These are phyloP conservation scores for Metarhizium brunneum DNA, from an alignment of 2,329 filamentous ascomycete species.

Conservation along the genomic window DNA sequence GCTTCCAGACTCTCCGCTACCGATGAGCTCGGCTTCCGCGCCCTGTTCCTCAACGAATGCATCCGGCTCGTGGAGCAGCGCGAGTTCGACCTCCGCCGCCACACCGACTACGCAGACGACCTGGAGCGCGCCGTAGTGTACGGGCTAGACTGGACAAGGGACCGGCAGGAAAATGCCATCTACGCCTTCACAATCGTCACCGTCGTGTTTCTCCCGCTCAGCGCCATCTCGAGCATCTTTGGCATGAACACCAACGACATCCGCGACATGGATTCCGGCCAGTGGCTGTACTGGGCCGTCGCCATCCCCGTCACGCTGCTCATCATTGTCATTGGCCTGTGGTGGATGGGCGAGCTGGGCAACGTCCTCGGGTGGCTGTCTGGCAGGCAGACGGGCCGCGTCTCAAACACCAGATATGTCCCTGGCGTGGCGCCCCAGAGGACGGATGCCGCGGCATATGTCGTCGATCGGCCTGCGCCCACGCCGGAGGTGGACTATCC, in stretches of 20 bases:
- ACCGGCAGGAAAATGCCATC: constrained; percentile 37
- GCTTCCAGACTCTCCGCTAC: constrained; percentile 26
- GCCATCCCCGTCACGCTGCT: constrained; percentile 36
- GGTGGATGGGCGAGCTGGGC: constrained; percentile 34
- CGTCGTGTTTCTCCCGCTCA: constrained; percentile 37
- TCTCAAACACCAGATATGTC: background rate
- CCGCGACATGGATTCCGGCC: constrained; percentile 35
- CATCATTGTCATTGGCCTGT: constrained; percentile 28
- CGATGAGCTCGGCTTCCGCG: constrained; percentile 26
- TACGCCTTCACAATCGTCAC: constrained; percentile 42
- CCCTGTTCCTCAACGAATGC: constrained; percentile 30
- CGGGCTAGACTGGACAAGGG: constrained; percentile 30
- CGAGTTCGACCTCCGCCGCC: constrained; percentile 22
- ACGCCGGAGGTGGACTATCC: background rate
- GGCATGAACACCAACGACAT: constrained; percentile 45
- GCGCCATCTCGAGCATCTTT: constrained; percentile 37
- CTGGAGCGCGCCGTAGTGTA: constrained; percentile 21
- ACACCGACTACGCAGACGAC: constrained; percentile 20
- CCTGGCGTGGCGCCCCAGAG: background rate
- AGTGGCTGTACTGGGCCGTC: constrained; percentile 41
- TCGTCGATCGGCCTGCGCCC: background rate
- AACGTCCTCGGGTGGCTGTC: constrained; percentile 21
- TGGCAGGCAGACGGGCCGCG: constrained; percentile 7
- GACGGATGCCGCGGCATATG: background rate
- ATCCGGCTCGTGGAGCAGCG: constrained; percentile 26